phyloP scores from a whole-genome alignment of 345 rosid genomes.

The Viola odorata region DNA sequence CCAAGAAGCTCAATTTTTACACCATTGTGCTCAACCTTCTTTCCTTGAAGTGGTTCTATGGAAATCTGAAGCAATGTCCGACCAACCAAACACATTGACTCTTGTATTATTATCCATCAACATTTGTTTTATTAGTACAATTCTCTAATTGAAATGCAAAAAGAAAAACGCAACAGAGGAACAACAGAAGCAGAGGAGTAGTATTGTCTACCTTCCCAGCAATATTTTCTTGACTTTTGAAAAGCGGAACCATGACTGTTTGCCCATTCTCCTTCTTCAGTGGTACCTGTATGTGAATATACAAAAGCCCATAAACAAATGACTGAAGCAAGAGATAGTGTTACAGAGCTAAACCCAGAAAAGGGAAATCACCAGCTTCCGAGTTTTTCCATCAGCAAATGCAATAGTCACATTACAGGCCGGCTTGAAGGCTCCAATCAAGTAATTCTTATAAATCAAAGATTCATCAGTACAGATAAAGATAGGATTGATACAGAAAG shows the following conservation, averaged over 20 bases:
- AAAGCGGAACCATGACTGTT: slow-evolving; percentile 66
- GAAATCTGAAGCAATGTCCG: slow-evolving; percentile 37
- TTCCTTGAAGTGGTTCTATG: slow-evolving; percentile 85
- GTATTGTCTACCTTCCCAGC: slow-evolving; percentile 61
- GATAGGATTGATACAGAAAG: too few species aligned
- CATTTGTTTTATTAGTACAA: too few species aligned
- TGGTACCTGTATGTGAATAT: slow-evolving; percentile 50
- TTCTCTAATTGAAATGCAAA: not conserved
- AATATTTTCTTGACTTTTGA: slow-evolving; percentile 93
- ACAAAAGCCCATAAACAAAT: not conserved
- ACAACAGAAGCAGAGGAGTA: not conserved
- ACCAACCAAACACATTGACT: too few species aligned
- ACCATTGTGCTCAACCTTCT: slow-evolving; percentile 93
- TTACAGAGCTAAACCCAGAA: not conserved
- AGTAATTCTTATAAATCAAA: slow-evolving; percentile 49
- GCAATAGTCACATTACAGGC: slow-evolving; percentile 69
- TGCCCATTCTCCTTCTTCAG: slow-evolving; percentile 95
- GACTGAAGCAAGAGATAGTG: not conserved
- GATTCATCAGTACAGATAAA: too few species aligned
- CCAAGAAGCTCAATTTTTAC: slow-evolving; percentile 95
- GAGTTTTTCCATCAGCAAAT: slow-evolving; percentile 71
- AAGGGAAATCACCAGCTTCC: slow-evolving; percentile 56
- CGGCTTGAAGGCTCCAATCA: slow-evolving; percentile 95
- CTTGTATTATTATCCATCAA: too few species aligned
- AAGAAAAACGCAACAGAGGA: not conserved